Evolutionary conservation across 208 protist genomes (phyloP), one percentile per base, ranked within the genome.

Genomic region (Strigomonas culicis): DNA sequence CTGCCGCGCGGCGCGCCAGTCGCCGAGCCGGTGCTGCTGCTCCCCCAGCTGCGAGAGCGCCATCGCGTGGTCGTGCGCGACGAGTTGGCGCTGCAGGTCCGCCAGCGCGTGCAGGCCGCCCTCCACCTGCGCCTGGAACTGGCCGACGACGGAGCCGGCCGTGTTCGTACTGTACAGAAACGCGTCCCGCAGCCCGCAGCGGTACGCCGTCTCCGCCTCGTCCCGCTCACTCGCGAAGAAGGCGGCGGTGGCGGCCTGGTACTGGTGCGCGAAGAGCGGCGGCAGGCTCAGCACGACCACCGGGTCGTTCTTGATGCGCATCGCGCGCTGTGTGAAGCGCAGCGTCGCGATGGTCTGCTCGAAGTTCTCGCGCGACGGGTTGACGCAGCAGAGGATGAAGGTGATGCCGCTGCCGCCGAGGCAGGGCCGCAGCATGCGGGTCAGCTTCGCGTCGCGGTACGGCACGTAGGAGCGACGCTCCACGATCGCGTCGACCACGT

Each of bases 391-490:
- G 19, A 97, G 86, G 58, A 97, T 92, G 30, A 90, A 85, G 6
- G 94, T 97, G 58, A 93, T 91, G 32, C 86, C 86, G 19, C 84
- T 81, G 47, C 89, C 90, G 52, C 92, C 90, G 30, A 97, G 66
- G 47, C 86, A 95, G 53, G 67, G 82, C 27, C 81, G 77, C 31
- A 98, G 81, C 6, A 97, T 68, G 57, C 74, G 75, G 22, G 94
- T 97, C 28, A 97, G 76, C 63, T 95, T 96, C 17, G 84, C 83
- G 27, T 93, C 87, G n/a, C 94, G 84, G 59, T 92, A 97, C 1
- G 92, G 88, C 25, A 96, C 74, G 60, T 94, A 77, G 11, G 75
- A 63, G 1, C 78, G 74, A 50, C 74, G 77, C 63, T 85, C 80
- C 24, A 86, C 68, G 19, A 98, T 70, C 10, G 72, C 72, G 43